Evolutionary conservation across 2,329 filamentous ascomycete genomes (phyloP).

Genomic region (Claviceps africana): DNA sequence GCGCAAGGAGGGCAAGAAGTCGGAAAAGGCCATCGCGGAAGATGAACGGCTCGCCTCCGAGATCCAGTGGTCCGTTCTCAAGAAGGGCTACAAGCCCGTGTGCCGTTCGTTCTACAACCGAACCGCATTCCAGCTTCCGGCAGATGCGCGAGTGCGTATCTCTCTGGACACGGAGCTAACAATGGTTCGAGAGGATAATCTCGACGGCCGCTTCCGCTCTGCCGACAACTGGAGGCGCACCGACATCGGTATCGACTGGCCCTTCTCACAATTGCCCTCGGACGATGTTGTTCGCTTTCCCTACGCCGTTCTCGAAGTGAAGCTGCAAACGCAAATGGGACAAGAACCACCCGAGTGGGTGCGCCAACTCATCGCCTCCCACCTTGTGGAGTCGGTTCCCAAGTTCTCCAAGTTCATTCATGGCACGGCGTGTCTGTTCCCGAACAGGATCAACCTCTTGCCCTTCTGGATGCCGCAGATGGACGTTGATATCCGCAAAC

Average conservation of each 20-base stretch:
- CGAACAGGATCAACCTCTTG: slow-evolving; percentile 71
- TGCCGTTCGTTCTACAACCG: slow-evolving; percentile 96
- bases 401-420: slow-evolving; percentile 99
- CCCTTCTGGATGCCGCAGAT: slow-evolving; percentile 99
- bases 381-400: slow-evolving; percentile 94
- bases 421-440: slow-evolving; percentile 77
- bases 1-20: slow-evolving; percentile 87
- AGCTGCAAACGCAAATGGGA: slow-evolving; percentile 89
- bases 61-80: slow-evolving; percentile 84
- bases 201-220: slow-evolving; percentile 61
- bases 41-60: slow-evolving; percentile 82
- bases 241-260: slow-evolving; percentile 94
- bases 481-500: slow-evolving; percentile 94
- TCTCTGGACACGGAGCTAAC: slow-evolving; percentile 92
- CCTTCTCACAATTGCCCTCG: slow-evolving; percentile 75
- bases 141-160: slow-evolving; percentile 89
- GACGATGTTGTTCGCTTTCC: slow-evolving; percentile 85
- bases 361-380: slow-evolving; percentile 77
- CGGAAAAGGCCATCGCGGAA: slow-evolving; percentile 78
- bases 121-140: slow-evolving; percentile 92
- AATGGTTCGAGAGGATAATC: slow-evolving; percentile 89
- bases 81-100: slow-evolving; percentile 74
- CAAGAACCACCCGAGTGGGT: slow-evolving; percentile 97
- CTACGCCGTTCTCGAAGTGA: slow-evolving; percentile 92
- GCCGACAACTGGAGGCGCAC: slow-evolving; percentile 92